Conservation (phyloP, 106 monocot species). For the Posidonia australis region DNA sequence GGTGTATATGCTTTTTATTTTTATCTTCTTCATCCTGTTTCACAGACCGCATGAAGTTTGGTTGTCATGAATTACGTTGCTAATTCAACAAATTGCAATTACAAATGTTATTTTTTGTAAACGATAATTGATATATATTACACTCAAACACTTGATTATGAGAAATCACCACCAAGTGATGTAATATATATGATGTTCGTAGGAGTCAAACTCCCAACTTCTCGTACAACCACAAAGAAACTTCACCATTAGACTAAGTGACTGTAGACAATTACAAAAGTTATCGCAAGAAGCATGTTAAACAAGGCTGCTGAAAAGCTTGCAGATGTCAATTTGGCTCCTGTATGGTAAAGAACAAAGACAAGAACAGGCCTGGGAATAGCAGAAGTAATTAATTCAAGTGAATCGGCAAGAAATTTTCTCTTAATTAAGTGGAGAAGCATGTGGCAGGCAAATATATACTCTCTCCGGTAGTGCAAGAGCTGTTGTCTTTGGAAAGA, state of each 20-base stretch:
- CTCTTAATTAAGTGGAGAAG: neutral
- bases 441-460: neutral
- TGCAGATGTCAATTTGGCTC: conserved; percentile 59
- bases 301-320: conserved; percentile 44
- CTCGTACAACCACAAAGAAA: too few species aligned
- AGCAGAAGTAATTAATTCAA: too few species aligned
- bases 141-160: neutral
- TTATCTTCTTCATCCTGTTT: conserved; percentile 55
- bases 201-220: too few species aligned
- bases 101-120: neutral
- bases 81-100: neutral
- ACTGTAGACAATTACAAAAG: conserved; percentile 23
- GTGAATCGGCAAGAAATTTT: neutral
- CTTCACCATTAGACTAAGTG: neutral
- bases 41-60: neutral
- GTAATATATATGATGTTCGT: too few species aligned
- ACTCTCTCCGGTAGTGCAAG: conserved; percentile 63
- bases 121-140: neutral
- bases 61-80: neutral
- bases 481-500: conserved; percentile 49
- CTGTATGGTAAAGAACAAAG: conserved; percentile 79
- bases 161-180: too few species aligned
- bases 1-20: conserved; percentile 21
- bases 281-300: conserved; percentile 77
- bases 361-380: conserved; percentile 64